Conservation (phyloP, 1,139 yeast genomes). For the Williopsis jadinii region DNA sequence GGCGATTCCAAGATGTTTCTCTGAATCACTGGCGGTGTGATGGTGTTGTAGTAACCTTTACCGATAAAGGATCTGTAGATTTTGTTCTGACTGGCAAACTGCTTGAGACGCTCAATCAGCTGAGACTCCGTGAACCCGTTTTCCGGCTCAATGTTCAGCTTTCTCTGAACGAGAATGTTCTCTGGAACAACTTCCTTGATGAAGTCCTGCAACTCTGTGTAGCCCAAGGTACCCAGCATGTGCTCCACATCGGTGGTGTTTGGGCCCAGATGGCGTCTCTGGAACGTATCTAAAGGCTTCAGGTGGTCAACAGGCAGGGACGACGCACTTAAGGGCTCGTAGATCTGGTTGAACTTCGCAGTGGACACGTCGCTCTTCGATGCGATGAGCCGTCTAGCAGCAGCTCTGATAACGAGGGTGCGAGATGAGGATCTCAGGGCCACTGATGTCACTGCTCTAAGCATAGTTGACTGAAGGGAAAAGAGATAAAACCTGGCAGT, state of each 20-base stretch:
- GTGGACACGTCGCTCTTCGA: slow-evolving; percentile 17
- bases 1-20: slow-evolving; percentile 89
- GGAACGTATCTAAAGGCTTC: slow-evolving; percentile 65
- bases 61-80: slow-evolving; percentile 75
- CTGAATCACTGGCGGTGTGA: slow-evolving; percentile 86
- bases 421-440: no score
- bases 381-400: not conserved
- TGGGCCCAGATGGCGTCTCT: slow-evolving; percentile 90
- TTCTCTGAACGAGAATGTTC: slow-evolving; percentile 63
- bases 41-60: slow-evolving; percentile 89
- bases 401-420: no score
- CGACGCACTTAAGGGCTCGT: slow-evolving; percentile 13
- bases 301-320: slow-evolving; percentile 9
- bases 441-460: no score
- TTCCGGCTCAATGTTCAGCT: slow-evolving; percentile 55
- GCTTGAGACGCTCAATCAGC: slow-evolving; percentile 61
- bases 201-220: slow-evolving; percentile 62
- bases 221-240: slow-evolving; percentile 66
- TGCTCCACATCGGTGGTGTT: slow-evolving; percentile 49
- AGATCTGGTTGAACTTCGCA: slow-evolving; percentile 16
- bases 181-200: slow-evolving; percentile 70
- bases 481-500: no score
- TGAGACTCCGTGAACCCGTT: slow-evolving; percentile 77
- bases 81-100: slow-evolving; percentile 70
- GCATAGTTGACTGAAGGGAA: no score